Base-by-base conservation (phyloP, 2,329 filamentous ascomycete species). In the Arthrobotrys sinensis region DNA sequence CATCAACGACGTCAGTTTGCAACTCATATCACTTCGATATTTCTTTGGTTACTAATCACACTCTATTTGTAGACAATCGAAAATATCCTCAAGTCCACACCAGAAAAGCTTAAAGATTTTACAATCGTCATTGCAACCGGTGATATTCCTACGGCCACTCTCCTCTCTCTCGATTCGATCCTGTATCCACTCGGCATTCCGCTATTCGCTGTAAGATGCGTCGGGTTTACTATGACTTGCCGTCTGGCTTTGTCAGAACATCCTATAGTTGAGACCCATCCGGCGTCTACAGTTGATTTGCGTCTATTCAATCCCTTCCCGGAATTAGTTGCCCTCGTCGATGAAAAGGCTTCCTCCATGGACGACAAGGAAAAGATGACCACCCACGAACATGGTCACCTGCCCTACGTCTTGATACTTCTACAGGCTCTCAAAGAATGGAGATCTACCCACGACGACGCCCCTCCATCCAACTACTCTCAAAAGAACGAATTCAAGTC, bases 241-340 rank as follows among this genome's bases (percentile, higher is more conserved):
- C 92, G 90, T n/a, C 87, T 96, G 32, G 89, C 81, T 86, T 97
- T 32, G 91, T 93, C 8, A 87, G 90, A n/a, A 89, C 91, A 32
- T 82, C 94, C 95, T 4, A 92, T 99, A 72, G 92, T 99, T 80
- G 95, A 99, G 83, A 98, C 96, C 52, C 96, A 99, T 83, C 96
- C 96, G 0, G 94, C 97, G 80, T 90, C 93, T 46, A 92, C 93
- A 45, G 90, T 93, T 71, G 96, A 99, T 82, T 87, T 99, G 38
- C 91, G 96, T 62, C 87, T 99, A 11, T 86, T 97, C 3, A 89
- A 88, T 38, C 95, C 96, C 40, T 99, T 96, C 95, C 89, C 91
- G 19, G 94, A 96, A 83, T 88, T 99, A 12, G 83, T 86, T 1
- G 86, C 88, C 2, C 94, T 94, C 80, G 88, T 90, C 1, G 84